phyloP scores from a whole-genome alignment of 2,329 filamentous ascomycete species.

The Ophiocordyceps camponoti-leonardi region DNA sequence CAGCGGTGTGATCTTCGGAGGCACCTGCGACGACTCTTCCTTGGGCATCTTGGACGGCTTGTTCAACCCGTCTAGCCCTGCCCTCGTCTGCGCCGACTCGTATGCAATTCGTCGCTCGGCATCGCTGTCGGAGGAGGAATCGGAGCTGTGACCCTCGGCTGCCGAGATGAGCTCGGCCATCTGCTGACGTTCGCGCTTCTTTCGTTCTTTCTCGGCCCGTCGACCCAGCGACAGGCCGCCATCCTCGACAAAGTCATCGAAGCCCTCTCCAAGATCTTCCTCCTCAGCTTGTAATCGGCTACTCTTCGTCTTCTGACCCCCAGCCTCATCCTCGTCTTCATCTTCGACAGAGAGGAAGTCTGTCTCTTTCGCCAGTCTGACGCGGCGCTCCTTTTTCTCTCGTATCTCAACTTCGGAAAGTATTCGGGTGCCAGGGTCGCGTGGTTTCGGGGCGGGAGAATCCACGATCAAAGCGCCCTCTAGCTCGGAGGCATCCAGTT shows the following conservation, averaged over 20 bases:
- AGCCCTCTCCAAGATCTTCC: slow-evolving; percentile 84
- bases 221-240: slow-evolving; percentile 62
- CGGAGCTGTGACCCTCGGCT: slow-evolving; percentile 50
- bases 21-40: slow-evolving; percentile 33
- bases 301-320: slow-evolving; percentile 43
- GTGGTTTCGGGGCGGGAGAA: slow-evolving; percentile 15
- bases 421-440: slow-evolving; percentile 31
- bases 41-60: slow-evolving; percentile 19
- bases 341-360: slow-evolving; percentile 50
- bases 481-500: slow-evolving; percentile 40
- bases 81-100: slow-evolving; percentile 69
- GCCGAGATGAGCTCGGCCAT: slow-evolving; percentile 73
- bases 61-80: slow-evolving; percentile 62
- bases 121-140: slow-evolving; percentile 51
- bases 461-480: slow-evolving; percentile 50
- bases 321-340: slow-evolving; percentile 25
- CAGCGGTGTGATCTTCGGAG: slow-evolving; percentile 60
- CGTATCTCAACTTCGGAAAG: slow-evolving; percentile 72
- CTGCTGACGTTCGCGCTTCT: slow-evolving; percentile 48
- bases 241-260: slow-evolving; percentile 81
- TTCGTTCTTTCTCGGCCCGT: slow-evolving; percentile 59
- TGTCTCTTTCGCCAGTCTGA: slow-evolving; percentile 55
- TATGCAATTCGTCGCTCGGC: slow-evolving; percentile 64
- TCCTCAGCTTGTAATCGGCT: slow-evolving; percentile 69
- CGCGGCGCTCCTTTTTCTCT: slow-evolving; percentile 78